These are phyloP conservation scores for Rauvolfia tetraphylla DNA, from an alignment of 257 asterid species.

Conservation along the genomic window DNA sequence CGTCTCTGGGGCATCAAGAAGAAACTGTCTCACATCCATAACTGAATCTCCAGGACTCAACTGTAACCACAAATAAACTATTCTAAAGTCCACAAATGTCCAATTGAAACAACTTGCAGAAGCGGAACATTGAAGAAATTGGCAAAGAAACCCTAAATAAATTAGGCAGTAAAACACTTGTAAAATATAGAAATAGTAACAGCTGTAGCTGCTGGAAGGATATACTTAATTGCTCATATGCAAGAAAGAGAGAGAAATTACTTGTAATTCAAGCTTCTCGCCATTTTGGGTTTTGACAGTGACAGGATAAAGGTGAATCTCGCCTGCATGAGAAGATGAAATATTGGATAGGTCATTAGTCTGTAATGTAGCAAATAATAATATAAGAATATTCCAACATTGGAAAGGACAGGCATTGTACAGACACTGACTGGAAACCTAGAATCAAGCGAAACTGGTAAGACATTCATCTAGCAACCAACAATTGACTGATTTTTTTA, in stretches of 20 bases:
- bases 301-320: conserved; percentile 79
- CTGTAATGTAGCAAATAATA: background rate
- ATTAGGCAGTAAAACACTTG: background rate
- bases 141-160: background rate
- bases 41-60: conserved; percentile 98
- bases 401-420: no score
- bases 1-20: conserved; percentile 93
- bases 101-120: conserved; percentile 5
- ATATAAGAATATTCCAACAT: background rate
- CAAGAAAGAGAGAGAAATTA: conserved; percentile 26
- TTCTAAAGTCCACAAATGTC: conserved; percentile 21
- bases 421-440: background rate
- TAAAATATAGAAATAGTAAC: background rate
- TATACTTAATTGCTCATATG: background rate
- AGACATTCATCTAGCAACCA: background rate
- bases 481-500: background rate
- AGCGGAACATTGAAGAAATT: background rate
- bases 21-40: conserved; percentile 96
- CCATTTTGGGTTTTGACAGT: conserved; percentile 81
- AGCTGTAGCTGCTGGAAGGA: conserved; percentile 15
- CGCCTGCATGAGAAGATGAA: conserved; percentile 50
- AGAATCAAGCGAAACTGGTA: background rate
- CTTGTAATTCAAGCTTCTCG: conserved; percentile 88
- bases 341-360: background rate
- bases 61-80: conserved; percentile 43